Conservation (phyloP, 2,329 filamentous ascomycete species). For the Fusarium sp. region DNA sequence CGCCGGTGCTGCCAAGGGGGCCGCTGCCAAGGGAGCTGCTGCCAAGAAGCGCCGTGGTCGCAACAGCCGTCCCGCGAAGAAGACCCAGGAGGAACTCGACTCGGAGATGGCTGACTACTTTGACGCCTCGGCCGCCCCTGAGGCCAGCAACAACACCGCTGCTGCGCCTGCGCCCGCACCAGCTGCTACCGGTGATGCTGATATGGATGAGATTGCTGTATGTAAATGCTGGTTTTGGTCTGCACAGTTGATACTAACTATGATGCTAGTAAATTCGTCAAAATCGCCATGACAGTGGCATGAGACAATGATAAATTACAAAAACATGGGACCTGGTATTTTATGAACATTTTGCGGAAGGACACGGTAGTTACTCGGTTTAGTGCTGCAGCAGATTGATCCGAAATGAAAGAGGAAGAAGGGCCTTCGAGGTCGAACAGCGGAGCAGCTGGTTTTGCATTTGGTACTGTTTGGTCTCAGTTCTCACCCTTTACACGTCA, state of each 20-base stretch:
- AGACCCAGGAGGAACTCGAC: constrained; percentile 95
- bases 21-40: constrained; percentile 54
- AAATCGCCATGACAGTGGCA: neutral
- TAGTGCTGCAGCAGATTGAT: constrained; percentile 37
- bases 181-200: constrained; percentile 62
- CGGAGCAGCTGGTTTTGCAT: constrained; percentile 40
- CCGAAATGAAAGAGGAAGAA: constrained; percentile 22
- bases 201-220: constrained; percentile 73
- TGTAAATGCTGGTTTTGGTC: constrained; percentile 9
- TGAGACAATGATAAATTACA: constrained; percentile 29
- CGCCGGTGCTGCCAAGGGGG: constrained; percentile 54
- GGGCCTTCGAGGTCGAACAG: constrained; percentile 21
- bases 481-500: constrained; percentile 15
- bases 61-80: constrained; percentile 75
- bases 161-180: constrained; percentile 59
- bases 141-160: constrained; percentile 53
- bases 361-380: constrained; percentile 19
- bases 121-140: constrained; percentile 58
- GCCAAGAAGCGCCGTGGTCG: constrained; percentile 63
- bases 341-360: constrained; percentile 17
- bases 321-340: constrained; percentile 33
- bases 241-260: constrained; percentile 15
- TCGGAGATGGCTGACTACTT: constrained; percentile 99
- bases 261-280: constrained; percentile 19
- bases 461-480: constrained; percentile 36